Base-by-base conservation (phyloP, 192 early-diverging fungal species). In the Coemansia asiatica region DNA sequence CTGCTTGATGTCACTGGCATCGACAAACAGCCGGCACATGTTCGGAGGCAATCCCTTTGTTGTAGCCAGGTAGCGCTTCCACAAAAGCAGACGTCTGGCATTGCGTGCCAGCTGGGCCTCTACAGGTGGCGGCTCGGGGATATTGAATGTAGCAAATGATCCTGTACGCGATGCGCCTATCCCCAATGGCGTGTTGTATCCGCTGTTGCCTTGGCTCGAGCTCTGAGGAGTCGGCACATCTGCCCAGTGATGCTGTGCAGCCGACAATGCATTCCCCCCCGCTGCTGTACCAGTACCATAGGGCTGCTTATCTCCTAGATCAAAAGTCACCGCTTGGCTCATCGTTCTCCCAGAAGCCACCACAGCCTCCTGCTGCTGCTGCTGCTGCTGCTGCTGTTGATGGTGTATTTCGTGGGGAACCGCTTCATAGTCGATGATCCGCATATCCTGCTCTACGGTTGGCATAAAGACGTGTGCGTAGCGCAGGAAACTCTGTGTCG, bases 361-460 rank as follows among this genome's bases (percentile, higher is more conserved):
- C 38, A 8, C 31, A 3, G 31, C 31, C 31, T 33, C 4, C 38
- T 19, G 53, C 74, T 49, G 62, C 54, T 35, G 27, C 25, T 9
- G 61, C 58, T 27, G 61, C 57, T 10, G 60, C 51, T n/a, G 57
- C 22, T 31, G 72, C 49, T 29, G 61, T 26, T 2, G 47, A 35
- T 22, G 53, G 54, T 66, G 36, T 7, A 66, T 23, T 25, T 50
- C 62, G 8, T 35, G 40, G 23, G 60, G 51, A 2, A 81, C 64
- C 2, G 78, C 61, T 12, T 75, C 78, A 35, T 81, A 81, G 38
- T 81, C 72, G 69, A 81, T 75, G 4, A 81, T 81, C 27, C 63
- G 69, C 57, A 68, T 63, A 44, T 81, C 61, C 47, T 56, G 57
- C 58, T 81, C 60, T 2, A 81, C 66, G 6, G 66, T 69, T 2